Percentiles rank a stretch among this genome's conserved stretches.
These are phyloP conservation scores for Lasiosphaeria miniovina DNA, from an alignment of 495 filamentous ascomycete species.

Conservation along the genomic window DNA sequence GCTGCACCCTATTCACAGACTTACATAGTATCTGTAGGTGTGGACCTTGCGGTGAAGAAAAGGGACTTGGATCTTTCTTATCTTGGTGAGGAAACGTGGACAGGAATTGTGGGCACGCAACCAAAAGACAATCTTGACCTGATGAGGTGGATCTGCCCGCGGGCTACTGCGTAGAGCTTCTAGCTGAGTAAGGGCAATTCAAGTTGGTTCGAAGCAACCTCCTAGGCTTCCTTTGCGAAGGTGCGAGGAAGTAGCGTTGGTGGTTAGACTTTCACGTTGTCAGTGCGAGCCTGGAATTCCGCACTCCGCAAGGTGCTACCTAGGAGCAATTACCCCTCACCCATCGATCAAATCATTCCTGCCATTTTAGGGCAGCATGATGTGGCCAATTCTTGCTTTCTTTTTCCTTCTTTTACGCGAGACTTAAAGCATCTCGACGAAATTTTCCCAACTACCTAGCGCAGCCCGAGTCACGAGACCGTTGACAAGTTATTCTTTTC, in stretches of 20 bases:
- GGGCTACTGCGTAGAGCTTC: background rate
- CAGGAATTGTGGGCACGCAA: too few relatives aligned
- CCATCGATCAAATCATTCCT: background rate
- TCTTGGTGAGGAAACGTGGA: too few relatives aligned
- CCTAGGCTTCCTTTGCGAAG: too few relatives aligned
- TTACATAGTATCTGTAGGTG: too few relatives aligned
- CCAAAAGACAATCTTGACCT: too few relatives aligned
- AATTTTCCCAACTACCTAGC: background rate
- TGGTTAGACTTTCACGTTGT: slow-evolving; percentile 1
- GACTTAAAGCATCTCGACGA: background rate
- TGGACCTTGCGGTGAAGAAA: too few relatives aligned
- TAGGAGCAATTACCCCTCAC: background rate
- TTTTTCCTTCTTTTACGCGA: background rate
- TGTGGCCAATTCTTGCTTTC: background rate
- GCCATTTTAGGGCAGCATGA: background rate
- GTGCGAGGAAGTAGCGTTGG: background rate
- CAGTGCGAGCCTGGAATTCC: background rate
- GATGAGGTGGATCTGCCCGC: too few relatives aligned
- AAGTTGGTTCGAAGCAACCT: background rate
- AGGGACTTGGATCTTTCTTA: too few relatives aligned
- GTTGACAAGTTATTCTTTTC: background rate
- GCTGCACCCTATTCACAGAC: too few relatives aligned
- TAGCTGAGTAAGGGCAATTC: background rate
- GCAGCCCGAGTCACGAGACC: background rate
- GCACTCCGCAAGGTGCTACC: too few relatives aligned